Base-by-base conservation (phyloP, 305 asterid species). In the Vinca major region DNA sequence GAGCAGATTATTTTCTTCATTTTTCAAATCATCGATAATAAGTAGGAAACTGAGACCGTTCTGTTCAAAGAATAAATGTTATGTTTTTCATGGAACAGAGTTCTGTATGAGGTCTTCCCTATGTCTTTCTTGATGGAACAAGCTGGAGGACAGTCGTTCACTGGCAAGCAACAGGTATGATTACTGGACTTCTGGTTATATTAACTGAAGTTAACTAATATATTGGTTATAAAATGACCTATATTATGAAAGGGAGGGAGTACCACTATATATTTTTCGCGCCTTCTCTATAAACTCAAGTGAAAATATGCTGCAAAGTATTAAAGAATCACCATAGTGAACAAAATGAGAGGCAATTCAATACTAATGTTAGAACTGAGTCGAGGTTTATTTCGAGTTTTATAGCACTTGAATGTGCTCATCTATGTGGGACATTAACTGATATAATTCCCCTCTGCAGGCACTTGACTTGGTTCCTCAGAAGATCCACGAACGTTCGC, bases 51-150 rank as follows among this genome's bases (percentile, higher is more conserved):
- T 12, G 5, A 41, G n/a, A 9, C 36, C 16, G 33, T 14, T 7
- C 2, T 13, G 16, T 55, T 3, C 5, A 3, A 36, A 21, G 12
- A 36, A 64, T 55, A 39, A 53, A 45, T 39, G n/a, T 54, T 55
- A 63, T 65, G 64, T 43, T 45, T 41, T 70, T 65, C 45, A 40
- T 74, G 58, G 57, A 78, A 80, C 82, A 90, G 98, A 88, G 96
- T 93, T 67, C 88, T 93, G 20, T 93, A 93, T 43, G 99, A 93
- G 82, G 99, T 90, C 69, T 93, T 93, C 77, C 97, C 99, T 10
- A 93, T 93, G 99, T 82, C 99, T 36, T 93, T 83, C 83, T 80
- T 93, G 91, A 84, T 93, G 88, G 99, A 93, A 81, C 91, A 90
- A 86, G 99, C 99, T 2, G 97, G 99, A 68, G 99, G 99, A 44